Evolutionary conservation across 306 rosid species (phyloP), one percentile per base, ranked within the genome.

Genomic region (Rosa lucieae): DNA sequence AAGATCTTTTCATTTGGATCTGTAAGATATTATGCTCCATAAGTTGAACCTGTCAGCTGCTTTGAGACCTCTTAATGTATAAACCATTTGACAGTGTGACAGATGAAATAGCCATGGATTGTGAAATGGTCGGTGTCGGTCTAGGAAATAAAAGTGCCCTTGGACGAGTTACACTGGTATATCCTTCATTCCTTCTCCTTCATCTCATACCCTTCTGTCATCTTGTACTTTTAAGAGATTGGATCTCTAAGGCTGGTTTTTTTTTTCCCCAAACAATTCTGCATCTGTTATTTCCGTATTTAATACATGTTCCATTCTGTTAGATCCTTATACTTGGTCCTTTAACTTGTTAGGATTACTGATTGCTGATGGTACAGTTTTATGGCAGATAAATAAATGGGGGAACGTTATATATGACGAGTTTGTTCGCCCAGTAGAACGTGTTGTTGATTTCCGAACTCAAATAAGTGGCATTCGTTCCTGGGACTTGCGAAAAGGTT

Each of bases 51-150:
- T 9, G 15, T 32, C 2, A 32, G 65, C 17, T 6, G 18, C 61
- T 62, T 61, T 21, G 72, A 73, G 63, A 6, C 49, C 46, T 21
- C 80, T 85, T 80, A 86, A 75, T 81, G 11, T 72, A 68, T 81
- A 70, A 87, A 83, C 76, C 78, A 77, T 85, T 80, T 89, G 89
- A 81, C 97, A 95, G 99, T 82, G 70, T 95, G 82, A 95, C 97
- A 49, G 94, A 91, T 90, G 89, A 82, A 59, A 87, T 95, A 77
- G 98, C 82, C 87, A 95, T 93, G 93, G 98, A 95, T 85, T 95
- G 98, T 79, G 98, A 95, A 89, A 95, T 95, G 99, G 99, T 95
- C 5, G 99, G 99, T 5, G 94, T 95, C 42, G 86, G 92, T 78
- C 89, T 90, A 82, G 98, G 98, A 79, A 95, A 88, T 88, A 93